Conservation (phyloP, 2,329 filamentous ascomycete species). For the Fusarium lyarnte region DNA sequence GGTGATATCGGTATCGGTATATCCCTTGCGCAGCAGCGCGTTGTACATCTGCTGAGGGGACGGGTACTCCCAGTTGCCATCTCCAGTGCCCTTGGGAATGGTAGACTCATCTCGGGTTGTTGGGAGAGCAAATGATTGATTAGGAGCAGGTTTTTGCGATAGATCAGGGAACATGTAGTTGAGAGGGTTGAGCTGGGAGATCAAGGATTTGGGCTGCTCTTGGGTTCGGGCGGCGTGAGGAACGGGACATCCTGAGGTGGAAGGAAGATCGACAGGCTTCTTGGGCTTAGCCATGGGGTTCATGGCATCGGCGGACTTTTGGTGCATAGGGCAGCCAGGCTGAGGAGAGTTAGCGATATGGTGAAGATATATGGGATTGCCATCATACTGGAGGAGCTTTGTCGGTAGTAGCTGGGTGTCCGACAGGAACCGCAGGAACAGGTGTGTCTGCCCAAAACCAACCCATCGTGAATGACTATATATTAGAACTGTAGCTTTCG, state of each 20-base stretch:
- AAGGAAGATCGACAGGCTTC: conserved; percentile 35
- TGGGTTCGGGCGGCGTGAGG: conserved; percentile 51
- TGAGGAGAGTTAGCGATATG: conserved; percentile 45
- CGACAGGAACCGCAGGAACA: conserved; percentile 46
- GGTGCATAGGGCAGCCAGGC: conserved; percentile 68
- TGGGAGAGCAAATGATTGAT: conserved; percentile 79
- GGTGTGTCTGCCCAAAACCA: conserved; percentile 71
- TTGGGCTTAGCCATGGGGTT: conserved; percentile 44
- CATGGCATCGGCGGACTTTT: conserved; percentile 61
- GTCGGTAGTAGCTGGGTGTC: conserved; percentile 46
- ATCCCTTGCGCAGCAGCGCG: conserved; percentile 93
- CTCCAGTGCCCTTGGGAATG: conserved; percentile 85
- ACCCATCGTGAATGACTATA: conserved; percentile 57
- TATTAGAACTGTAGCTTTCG: background rate
- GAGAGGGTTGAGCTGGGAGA: conserved; percentile 72
- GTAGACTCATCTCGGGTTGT: conserved; percentile 85
- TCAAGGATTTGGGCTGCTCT: conserved; percentile 55
- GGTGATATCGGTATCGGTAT: conserved; percentile 91
- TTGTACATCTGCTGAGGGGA: conserved; percentile 99
- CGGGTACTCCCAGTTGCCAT: conserved; percentile 94
- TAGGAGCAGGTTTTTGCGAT: conserved; percentile 78
- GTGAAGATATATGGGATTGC: background rate
- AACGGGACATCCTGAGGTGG: conserved; percentile 53
- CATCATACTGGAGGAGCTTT: conserved; percentile 47
- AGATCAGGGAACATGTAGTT: conserved; percentile 96